phyloP scores from a whole-genome alignment of 257 asterid genomes.

The Primulina tabacum region DNA sequence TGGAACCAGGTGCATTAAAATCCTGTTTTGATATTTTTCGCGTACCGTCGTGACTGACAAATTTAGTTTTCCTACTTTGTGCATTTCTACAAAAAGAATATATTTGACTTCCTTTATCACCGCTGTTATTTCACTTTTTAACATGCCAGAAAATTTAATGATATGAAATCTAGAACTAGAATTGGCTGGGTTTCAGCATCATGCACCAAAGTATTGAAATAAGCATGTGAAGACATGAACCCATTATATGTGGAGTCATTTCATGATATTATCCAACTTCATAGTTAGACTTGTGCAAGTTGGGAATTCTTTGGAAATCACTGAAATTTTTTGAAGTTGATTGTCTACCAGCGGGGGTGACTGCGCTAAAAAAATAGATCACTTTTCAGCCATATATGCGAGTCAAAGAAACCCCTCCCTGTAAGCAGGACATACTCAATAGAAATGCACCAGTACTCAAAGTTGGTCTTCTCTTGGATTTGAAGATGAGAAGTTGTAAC shows the following conservation, averaged over 20 bases:
- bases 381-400: not conserved
- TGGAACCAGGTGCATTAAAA: constrained; percentile 72
- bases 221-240: not conserved
- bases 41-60: constrained; percentile 12
- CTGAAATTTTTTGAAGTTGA: not conserved
- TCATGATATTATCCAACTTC: not conserved
- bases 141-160: not conserved
- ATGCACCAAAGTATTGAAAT: not conserved
- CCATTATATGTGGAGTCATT: not conserved
- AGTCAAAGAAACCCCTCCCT: not conserved
- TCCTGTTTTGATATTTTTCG: constrained; percentile 20
- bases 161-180: not conserved
- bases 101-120: constrained; percentile 1
- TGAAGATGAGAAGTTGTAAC: not conserved
- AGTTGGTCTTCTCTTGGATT: not conserved
- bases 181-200: not conserved
- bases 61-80: constrained; percentile 1
- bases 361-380: not conserved
- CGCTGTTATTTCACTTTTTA: too few species aligned
- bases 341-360: not conserved
- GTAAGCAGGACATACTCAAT: not conserved
- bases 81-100: not conserved
- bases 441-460: not conserved
- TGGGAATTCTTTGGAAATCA: not conserved
- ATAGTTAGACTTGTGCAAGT: not conserved